Evolutionary conservation across 2,329 filamentous ascomycete species (phyloP).

Genomic region (Stachybotrys chartarum): DNA sequence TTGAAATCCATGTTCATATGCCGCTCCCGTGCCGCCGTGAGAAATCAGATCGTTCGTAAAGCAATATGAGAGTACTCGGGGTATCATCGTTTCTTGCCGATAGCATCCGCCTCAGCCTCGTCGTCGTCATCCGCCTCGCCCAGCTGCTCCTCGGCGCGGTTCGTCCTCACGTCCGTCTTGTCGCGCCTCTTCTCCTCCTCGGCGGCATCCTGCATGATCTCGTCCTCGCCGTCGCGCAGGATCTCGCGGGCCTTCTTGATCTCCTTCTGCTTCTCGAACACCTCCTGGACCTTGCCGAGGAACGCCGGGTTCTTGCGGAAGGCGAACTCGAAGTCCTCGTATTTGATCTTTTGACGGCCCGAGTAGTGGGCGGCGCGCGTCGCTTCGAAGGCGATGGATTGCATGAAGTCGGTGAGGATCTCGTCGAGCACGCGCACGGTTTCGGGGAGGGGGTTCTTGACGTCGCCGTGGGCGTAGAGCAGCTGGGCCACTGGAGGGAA

Average conservation of each 20-base stretch:
- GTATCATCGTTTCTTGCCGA: constrained; percentile 29
- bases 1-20: too few relatives aligned
- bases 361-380: constrained; percentile 79
- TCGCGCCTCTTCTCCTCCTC: constrained; percentile 33
- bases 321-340: constrained; percentile 95
- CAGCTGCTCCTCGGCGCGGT: constrained; percentile 39
- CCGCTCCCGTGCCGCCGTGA: not conserved
- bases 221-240: constrained; percentile 60
- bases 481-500: constrained; percentile 52
- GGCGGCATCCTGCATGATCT: constrained; percentile 46
- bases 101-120: constrained; percentile 31
- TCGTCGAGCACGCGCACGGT: constrained; percentile 87
- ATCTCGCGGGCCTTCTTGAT: constrained; percentile 78
- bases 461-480: constrained; percentile 76
- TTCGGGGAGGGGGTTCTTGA: constrained; percentile 68
- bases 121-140: constrained; percentile 46
- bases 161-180: constrained; percentile 17
- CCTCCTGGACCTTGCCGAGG: constrained; percentile 81
- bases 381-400: constrained; percentile 86
- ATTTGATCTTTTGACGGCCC: constrained; percentile 92
- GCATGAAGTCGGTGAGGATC: constrained; percentile 93
- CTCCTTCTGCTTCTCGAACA: constrained; percentile 80
- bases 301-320: constrained; percentile 79
- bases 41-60: not conserved
- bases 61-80: not conserved